phyloP scores from a whole-genome alignment of 345 rosid species.

The Aquilaria yunnanensis region DNA sequence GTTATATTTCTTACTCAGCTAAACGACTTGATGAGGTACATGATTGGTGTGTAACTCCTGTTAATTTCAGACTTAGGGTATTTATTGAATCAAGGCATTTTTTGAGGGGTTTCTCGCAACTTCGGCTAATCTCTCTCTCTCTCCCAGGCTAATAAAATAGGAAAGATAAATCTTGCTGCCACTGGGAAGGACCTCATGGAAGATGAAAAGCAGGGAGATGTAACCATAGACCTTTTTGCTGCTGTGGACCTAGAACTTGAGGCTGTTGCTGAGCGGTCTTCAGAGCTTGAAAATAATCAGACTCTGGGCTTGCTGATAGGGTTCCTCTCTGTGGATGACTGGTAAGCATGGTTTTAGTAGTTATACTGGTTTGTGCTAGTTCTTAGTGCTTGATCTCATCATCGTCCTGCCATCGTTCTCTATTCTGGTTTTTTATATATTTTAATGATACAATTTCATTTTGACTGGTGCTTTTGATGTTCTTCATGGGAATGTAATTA shows the following conservation, averaged over 20 bases:
- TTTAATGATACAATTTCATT: too few relatives aligned
- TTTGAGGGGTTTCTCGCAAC: background rate
- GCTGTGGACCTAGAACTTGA: conserved; percentile 92
- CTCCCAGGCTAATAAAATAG: conserved; percentile 92
- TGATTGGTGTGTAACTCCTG: background rate
- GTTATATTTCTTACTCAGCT: conserved; percentile 56
- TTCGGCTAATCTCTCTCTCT: background rate
- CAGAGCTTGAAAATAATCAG: conserved; percentile 85
- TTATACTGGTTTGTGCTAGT: background rate
- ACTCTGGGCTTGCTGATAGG: conserved; percentile 90
- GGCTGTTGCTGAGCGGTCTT: conserved; percentile 67
- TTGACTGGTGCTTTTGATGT: too few relatives aligned
- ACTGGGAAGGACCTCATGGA: conserved; percentile 99
- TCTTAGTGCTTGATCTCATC: too few relatives aligned
- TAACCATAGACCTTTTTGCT: conserved; percentile 81
- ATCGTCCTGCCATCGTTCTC: too few relatives aligned
- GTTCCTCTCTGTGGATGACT: conserved; percentile 93
- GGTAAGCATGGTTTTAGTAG: conserved; percentile 41
- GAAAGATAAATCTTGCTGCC: conserved; percentile 98
- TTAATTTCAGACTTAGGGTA: too few relatives aligned
- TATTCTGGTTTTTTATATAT: background rate
- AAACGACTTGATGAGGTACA: conserved; percentile 93
- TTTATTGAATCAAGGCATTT: background rate
- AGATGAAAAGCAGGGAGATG: conserved; percentile 97
- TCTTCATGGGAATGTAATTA: too few relatives aligned